A percentile compares a stretch with the other conserved stretches of the same genome.
Evolutionary conservation across 805 yeast genomes (phyloP).

Genomic region (Scheffersomyces spartinae): DNA sequence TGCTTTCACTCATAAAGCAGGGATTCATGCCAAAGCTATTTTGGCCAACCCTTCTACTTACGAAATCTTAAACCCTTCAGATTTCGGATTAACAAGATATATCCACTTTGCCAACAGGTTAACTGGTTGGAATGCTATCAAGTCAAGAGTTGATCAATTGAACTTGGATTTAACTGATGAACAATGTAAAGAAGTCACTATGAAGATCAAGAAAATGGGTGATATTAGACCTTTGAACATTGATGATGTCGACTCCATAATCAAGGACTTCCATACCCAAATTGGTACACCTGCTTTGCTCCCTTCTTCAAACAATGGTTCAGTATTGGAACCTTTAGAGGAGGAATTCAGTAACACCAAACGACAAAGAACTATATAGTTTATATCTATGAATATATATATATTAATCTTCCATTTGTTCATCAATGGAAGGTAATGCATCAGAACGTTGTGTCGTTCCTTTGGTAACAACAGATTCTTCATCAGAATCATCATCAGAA

Average conservation of each 20-base stretch:
- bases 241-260: constrained; percentile 95
- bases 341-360: no score
- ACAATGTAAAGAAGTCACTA: constrained; percentile 90
- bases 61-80: constrained; percentile 89
- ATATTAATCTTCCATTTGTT: no score
- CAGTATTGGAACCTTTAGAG: no score
- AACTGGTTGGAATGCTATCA: constrained; percentile 99
- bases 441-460: no score
- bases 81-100: constrained; percentile 91
- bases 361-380: no score
- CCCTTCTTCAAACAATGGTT: no score
- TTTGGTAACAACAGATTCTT: no score
- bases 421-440: no score
- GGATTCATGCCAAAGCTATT: constrained; percentile 98
- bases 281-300: constrained; percentile 53
- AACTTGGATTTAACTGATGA: constrained; percentile 82
- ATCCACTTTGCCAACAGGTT: constrained; percentile 96
- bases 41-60: constrained; percentile 98
- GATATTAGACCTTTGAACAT: constrained; percentile 90
- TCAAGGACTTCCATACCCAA: constrained; percentile 84
- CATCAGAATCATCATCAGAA: no score
- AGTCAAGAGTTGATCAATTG: constrained; percentile 94
- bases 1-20: constrained; percentile 99
- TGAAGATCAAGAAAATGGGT: constrained; percentile 86
- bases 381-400: no score